Evolutionary conservation across 176 grass and related monocot genomes (phyloP).

Genomic region (Melocanna baccifera): DNA sequence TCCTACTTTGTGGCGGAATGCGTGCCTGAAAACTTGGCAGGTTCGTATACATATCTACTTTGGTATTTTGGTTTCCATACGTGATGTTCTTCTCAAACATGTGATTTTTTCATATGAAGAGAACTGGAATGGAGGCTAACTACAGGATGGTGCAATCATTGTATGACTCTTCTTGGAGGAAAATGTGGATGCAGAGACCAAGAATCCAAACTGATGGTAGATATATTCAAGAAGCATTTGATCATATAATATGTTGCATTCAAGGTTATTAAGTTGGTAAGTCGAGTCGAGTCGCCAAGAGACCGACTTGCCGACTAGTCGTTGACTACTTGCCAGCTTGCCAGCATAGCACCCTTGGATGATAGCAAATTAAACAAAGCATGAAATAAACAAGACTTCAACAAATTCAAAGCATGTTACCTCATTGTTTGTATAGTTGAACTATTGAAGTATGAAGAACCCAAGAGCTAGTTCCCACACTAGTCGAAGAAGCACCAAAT

Average conservation of each 20-base stretch:
- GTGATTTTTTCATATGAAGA: slow-evolving; percentile 41
- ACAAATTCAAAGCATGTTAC: too few relatives aligned
- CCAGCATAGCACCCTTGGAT: neutral
- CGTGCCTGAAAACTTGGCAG: slow-evolving; percentile 91
- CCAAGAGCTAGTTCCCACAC: neutral
- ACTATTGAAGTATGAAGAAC: neutral
- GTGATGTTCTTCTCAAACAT: slow-evolving; percentile 31
- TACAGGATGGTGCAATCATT: slow-evolving; percentile 54
- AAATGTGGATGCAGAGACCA: slow-evolving; percentile 92
- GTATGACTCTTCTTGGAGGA: slow-evolving; percentile 94
- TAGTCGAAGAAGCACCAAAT: neutral
- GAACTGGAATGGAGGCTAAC: slow-evolving; percentile 69
- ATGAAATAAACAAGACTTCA: too few relatives aligned
- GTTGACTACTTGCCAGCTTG: neutral
- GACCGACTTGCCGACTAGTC: neutral
- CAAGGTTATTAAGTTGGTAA: neutral
- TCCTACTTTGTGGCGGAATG: slow-evolving; percentile 73
- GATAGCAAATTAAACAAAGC: too few relatives aligned
- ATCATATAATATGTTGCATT: neutral
- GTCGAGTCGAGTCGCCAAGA: neutral
- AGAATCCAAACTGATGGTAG: slow-evolving; percentile 83
- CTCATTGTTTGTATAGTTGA: neutral
- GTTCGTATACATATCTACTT: slow-evolving; percentile 37
- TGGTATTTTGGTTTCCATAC: slow-evolving; percentile 13
- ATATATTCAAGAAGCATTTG: slow-evolving; percentile 18